These are phyloP conservation scores for Pholiota molesta DNA, from an alignment of 768 basidiomycete species.

Conservation along the genomic window DNA sequence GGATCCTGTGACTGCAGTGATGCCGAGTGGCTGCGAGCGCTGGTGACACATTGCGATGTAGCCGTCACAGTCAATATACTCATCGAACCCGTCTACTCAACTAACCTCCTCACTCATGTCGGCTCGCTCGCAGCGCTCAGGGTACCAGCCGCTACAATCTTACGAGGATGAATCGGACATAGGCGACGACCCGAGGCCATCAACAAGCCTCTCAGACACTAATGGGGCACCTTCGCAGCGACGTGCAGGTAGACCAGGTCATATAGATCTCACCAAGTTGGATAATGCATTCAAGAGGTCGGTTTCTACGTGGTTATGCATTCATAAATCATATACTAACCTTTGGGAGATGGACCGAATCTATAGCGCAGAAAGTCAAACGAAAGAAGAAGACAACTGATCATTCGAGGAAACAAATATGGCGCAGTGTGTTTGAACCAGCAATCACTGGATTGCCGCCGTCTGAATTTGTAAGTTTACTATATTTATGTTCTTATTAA, in stretches of 20 bases:
- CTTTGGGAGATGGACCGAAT: conserved; percentile 74
- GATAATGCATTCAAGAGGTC: conserved; percentile 85
- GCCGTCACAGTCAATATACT: conserved; percentile 2
- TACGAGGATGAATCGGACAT: conserved; percentile 44
- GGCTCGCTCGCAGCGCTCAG: conserved; percentile 38
- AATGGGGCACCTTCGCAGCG: conserved; percentile 31
- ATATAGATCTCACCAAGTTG: conserved; percentile 78
- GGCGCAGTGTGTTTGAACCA: conserved; percentile 81
- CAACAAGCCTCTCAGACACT: conserved; percentile 21
- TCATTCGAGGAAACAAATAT: conserved; percentile 71
- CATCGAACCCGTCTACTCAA: neutral
- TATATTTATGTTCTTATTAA: neutral
- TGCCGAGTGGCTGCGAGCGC: neutral
- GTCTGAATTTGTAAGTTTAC: conserved; percentile 39
- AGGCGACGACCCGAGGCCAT: conserved; percentile 31
- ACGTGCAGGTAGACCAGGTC: conserved; percentile 52
- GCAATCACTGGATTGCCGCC: conserved; percentile 38
- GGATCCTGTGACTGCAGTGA: neutral
- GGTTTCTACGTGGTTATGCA: neutral
- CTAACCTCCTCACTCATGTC: conserved; percentile 23
- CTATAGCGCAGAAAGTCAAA: conserved; percentile 84
- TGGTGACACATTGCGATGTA: neutral
- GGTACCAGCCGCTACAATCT: conserved; percentile 49
- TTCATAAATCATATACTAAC: conserved; percentile 1
- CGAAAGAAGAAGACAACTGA: conserved; percentile 72